Evolutionary conservation across 768 basidiomycete species (phyloP).

Genomic region (Tubosaeta sp.): DNA sequence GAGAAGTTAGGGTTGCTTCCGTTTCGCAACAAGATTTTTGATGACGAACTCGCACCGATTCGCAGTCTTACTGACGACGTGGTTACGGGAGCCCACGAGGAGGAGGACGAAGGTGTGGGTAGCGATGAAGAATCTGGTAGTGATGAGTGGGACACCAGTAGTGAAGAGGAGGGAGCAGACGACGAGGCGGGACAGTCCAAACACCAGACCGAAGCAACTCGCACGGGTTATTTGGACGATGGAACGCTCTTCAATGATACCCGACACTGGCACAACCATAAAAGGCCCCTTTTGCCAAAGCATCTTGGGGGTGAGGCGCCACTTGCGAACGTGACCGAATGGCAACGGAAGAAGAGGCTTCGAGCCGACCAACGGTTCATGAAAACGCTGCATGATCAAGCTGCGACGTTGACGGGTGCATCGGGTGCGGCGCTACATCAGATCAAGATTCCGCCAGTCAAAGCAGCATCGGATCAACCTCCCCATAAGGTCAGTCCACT

Average conservation of each 20-base stretch:
- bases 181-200: not conserved
- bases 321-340: constrained; percentile 27
- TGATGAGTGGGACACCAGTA: constrained; percentile 20
- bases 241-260: constrained; percentile 44
- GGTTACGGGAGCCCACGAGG: constrained; percentile 3
- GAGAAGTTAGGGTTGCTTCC: constrained; percentile 29
- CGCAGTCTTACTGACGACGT: constrained; percentile 11
- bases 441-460: constrained; percentile 47
- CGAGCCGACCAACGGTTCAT: constrained; percentile 54
- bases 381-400: constrained; percentile 51
- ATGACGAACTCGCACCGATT: constrained; percentile 36
- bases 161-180: constrained; percentile 17
- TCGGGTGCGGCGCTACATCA: constrained; percentile 49
- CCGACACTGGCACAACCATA: constrained; percentile 56
- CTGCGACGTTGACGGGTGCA: constrained; percentile 62
- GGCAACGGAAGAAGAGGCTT: constrained; percentile 36
- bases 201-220: not conserved
- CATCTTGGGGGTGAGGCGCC: constrained; percentile 47
- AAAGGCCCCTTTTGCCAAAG: constrained; percentile 46
- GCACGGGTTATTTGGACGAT: constrained; percentile 34
- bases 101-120: constrained; percentile 17
- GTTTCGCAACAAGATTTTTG: constrained; percentile 41
- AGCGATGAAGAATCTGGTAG: constrained; percentile 11
- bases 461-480: constrained; percentile 13
- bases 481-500: constrained; percentile 10